Base-by-base conservation (phyloP, 2,329 filamentous ascomycete species). In the Coniochaeta sp. region DNA sequence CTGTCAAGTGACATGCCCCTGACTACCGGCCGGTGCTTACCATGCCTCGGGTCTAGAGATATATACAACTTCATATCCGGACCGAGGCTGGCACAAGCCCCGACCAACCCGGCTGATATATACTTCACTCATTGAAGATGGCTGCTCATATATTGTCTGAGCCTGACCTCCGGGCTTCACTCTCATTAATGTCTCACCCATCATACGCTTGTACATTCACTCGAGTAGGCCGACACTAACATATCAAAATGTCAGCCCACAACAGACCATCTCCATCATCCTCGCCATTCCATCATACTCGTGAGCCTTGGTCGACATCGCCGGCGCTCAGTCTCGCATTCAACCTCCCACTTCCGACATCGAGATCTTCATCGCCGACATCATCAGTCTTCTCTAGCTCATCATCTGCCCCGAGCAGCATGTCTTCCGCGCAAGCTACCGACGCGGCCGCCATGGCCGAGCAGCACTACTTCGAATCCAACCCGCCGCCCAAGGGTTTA, bases 391-490 rank as follows among this genome's bases (percentile, higher is more conserved):
- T 48, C 45, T 48, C 45, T 14, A 28, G n/a, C 45, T 28, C 26
- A 48, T 48, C 45, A 6, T 48, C 45, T 10, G 14, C 28, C 18
- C 18, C 24, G 18, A 20, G 45, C 45, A 48, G 24, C 45, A 48
- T 48, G 45, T 48, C 45, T 31, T 28, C 45, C 42, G 28, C 6
- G 14, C 38, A 42, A 14, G 12, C n/a, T 12, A 24, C 38, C 26
- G 45, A 48, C 18, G 45, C 5, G n/a, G 63, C 54, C 31, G 63
- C 73, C 48, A 63, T 68, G 48, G 78, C 73, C 40, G 87, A 91
- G 67, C 79, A 83, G 63, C 77, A 85, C 62, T 97, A 97, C 74
- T 97, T 97, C 75, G 79, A 79, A 58, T 82, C 83, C 60, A 95
- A 96, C 69, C 87, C 90, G 2, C 82, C 90, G 4, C 94, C 94